Evolutionary conservation across 2,329 filamentous ascomycete genomes (phyloP).

Genomic region (Moelleriella libera): DNA sequence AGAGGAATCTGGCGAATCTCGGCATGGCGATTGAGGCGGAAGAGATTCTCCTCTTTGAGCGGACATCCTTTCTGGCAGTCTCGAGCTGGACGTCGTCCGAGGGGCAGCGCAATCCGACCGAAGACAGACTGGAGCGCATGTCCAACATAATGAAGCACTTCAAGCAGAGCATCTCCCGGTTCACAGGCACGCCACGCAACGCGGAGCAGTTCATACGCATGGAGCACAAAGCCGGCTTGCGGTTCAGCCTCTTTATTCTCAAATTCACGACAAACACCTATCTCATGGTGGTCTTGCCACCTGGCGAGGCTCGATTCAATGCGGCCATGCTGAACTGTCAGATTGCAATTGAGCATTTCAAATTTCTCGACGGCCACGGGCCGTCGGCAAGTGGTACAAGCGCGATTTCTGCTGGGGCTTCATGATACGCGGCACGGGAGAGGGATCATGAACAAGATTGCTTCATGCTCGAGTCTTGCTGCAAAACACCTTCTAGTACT

Average conservation of each 20-base stretch:
- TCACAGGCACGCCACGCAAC: slow-evolving; percentile 67
- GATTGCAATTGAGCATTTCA: slow-evolving; percentile 72
- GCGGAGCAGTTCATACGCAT: slow-evolving; percentile 70
- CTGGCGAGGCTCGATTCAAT: slow-evolving; percentile 84
- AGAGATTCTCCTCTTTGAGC: slow-evolving; percentile 87
- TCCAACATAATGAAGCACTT: slow-evolving; percentile 98
- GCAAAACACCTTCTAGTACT: not conserved
- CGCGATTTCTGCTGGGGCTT: slow-evolving; percentile 5
- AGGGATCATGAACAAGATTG: not conserved
- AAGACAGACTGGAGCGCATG: slow-evolving; percentile 84
- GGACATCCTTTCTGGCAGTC: slow-evolving; percentile 93
- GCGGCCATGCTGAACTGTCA: slow-evolving; percentile 81
- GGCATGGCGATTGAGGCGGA: slow-evolving; percentile 81
- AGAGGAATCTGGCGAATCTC: slow-evolving; percentile 69
- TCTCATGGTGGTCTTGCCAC: slow-evolving; percentile 80
- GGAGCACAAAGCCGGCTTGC: slow-evolving; percentile 61
- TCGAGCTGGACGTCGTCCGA: slow-evolving; percentile 71
- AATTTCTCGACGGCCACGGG: slow-evolving; percentile 42
- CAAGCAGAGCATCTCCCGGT: slow-evolving; percentile 70
- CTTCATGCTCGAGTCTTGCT: slow-evolving; percentile 1
- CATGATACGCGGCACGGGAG: not conserved
- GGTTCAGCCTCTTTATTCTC: slow-evolving; percentile 88
- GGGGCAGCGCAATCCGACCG: slow-evolving; percentile 70
- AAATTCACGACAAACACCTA: slow-evolving; percentile 98
- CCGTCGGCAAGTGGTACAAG: slow-evolving; percentile 12